These are phyloP conservation scores for Thuidium tamariscinum DNA, from an alignment of 225 moss, liverwort and hornwort genomes.

Conservation along the genomic window DNA sequence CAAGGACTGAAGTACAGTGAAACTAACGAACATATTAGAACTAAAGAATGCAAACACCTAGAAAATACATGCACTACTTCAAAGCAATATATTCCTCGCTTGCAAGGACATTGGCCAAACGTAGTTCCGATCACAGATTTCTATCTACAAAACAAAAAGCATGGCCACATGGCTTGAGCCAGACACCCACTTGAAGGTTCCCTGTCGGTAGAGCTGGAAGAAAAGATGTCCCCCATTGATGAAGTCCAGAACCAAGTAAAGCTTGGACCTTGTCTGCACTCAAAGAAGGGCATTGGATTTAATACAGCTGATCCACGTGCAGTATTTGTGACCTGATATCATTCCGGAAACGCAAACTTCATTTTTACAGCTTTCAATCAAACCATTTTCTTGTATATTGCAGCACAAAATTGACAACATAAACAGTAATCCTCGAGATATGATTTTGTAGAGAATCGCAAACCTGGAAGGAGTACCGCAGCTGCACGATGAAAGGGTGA, in stretches of 20 bases:
- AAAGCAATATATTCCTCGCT: background rate
- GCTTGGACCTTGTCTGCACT: constrained; percentile 78
- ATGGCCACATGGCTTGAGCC: constrained; percentile 4
- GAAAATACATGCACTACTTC: background rate
- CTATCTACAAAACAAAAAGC: background rate
- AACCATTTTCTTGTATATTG: background rate
- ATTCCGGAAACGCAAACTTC: background rate
- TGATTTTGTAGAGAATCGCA: background rate
- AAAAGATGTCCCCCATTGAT: constrained; percentile 98
- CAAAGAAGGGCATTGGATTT: background rate
- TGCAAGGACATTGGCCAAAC: background rate
- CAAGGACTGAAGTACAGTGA: background rate
- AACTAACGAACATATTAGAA: background rate
- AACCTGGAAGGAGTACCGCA: constrained; percentile 97
- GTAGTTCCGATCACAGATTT: background rate
- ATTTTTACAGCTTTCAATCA: background rate
- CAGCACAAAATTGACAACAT: background rate
- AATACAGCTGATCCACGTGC: background rate
- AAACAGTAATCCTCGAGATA: background rate
- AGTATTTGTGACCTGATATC: background rate
- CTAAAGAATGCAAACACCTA: background rate
- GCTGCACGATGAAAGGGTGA: constrained; percentile 94
- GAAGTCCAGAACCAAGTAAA: constrained; percentile 88
- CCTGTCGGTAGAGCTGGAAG: constrained; percentile 94
- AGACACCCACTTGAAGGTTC: constrained; percentile 66